phyloP scores from a whole-genome alignment of 2,329 filamentous ascomycete genomes.

The Erysiphe pulchra region DNA sequence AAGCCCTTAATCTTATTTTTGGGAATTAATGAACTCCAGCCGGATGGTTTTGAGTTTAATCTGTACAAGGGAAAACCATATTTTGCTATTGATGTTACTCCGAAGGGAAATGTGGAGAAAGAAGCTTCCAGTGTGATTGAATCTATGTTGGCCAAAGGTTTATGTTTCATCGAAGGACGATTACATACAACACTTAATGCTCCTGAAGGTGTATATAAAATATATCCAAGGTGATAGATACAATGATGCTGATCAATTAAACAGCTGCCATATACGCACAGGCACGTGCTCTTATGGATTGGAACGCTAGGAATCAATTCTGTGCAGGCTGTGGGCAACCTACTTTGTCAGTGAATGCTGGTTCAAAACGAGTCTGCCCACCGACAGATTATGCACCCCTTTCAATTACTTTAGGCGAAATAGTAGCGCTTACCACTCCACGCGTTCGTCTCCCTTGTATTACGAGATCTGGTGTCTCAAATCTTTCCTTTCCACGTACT shows the following conservation, averaged over 20 bases:
- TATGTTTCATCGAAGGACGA: constrained; percentile 40
- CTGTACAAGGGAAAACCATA: constrained; percentile 58
- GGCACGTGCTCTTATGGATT: constrained; percentile 69
- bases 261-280: constrained; percentile 75
- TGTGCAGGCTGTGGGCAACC: constrained; percentile 70
- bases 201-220: constrained; percentile 18
- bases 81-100: constrained; percentile 77
- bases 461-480: constrained; percentile 66
- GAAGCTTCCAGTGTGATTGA: constrained; percentile 34
- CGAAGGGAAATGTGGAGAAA: constrained; percentile 34
- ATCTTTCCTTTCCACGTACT: constrained; percentile 75
- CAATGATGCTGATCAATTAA: constrained; percentile 21
- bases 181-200: constrained; percentile 22
- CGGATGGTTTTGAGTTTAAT: constrained; percentile 24
- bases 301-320: constrained; percentile 82
- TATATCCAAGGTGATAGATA: background rate
- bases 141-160: constrained; percentile 30
- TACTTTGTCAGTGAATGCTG: constrained; percentile 54
- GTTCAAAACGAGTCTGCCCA: constrained; percentile 59
- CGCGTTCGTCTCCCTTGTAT: constrained; percentile 42
- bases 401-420: constrained; percentile 16
- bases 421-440: constrained; percentile 15
- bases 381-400: constrained; percentile 31
- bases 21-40: constrained; percentile 44
- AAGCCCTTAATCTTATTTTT: constrained; percentile 58